A percentile compares a stretch with the other conserved stretches of the same genome.
These are phyloP conservation scores for Diaporthe amygdali DNA, from an alignment of 2,329 filamentous ascomycete species.

Conservation along the genomic window DNA sequence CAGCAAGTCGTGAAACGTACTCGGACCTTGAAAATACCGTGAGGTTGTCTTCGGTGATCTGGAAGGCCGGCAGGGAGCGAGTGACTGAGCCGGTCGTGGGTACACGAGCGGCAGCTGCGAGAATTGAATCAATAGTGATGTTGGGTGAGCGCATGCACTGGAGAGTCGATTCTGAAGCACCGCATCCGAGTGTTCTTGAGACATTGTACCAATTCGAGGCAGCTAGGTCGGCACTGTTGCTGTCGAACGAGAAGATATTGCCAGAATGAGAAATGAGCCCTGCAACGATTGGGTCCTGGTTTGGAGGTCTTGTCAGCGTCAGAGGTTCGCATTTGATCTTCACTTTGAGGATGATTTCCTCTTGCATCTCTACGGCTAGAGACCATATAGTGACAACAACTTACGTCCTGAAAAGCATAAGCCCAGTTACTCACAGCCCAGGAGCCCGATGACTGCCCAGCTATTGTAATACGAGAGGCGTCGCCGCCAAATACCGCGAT, in stretches of 20 bases:
- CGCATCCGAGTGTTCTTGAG: conserved; percentile 6
- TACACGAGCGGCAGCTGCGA: neutral
- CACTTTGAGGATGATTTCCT: neutral
- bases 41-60: neutral
- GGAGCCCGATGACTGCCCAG: conserved; percentile 8
- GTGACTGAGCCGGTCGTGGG: neutral
- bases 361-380: neutral
- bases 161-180: neutral
- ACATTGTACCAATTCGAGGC: conserved; percentile 14
- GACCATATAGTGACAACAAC: neutral
- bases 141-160: conserved; percentile 10
- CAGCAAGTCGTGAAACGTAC: neutral
- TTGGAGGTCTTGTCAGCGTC: neutral
- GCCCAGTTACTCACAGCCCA: neutral
- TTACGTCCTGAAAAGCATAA: neutral
- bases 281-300: neutral
- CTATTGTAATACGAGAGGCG: conserved; percentile 12
- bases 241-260: neutral
- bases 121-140: neutral
- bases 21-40: neutral
- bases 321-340: neutral
- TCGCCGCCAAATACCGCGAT: conserved; percentile 11
- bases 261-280: conserved; percentile 6
- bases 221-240: conserved; percentile 2
- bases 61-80: neutral